Evolutionary conservation across 2,329 filamentous ascomycete species (phyloP).

Genomic region (Pseudodiploospora longispora): DNA sequence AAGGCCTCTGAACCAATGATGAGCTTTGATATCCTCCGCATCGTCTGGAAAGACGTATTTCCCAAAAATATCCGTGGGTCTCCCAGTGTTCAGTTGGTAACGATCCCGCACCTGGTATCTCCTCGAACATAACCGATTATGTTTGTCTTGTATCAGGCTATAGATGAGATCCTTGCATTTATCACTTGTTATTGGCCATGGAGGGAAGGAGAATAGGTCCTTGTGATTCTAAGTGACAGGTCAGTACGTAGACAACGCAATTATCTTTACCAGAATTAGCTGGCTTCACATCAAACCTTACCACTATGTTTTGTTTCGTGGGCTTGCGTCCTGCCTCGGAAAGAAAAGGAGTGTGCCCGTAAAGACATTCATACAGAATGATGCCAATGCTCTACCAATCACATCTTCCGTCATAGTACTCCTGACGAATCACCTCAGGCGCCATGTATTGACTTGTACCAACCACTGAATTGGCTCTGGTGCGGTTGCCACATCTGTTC

Average conservation of each 20-base stretch:
- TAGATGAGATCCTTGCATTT: conserved; percentile 72
- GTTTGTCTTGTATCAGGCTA: conserved; percentile 63
- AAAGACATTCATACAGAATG: conserved; percentile 90
- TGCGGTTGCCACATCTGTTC: conserved; percentile 59
- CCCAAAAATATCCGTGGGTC: conserved; percentile 18
- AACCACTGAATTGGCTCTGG: conserved; percentile 75
- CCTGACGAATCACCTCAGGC: conserved; percentile 74
- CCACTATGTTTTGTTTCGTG: conserved; percentile 80
- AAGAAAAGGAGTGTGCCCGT: conserved; percentile 84
- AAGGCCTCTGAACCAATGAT: conserved; percentile 76
- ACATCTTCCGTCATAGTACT: conserved; percentile 77
- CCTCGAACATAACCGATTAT: conserved; percentile 66
- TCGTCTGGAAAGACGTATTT: conserved; percentile 75
- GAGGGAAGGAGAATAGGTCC: conserved; percentile 62
- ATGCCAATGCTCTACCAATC: conserved; percentile 97
- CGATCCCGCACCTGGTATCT: conserved; percentile 63
- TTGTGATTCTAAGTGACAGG: conserved; percentile 55
- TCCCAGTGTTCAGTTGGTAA: conserved; percentile 13
- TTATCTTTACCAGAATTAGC: not conserved
- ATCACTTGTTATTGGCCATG: conserved; percentile 54
- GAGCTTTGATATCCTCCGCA: conserved; percentile 80
- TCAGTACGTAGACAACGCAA: conserved; percentile 6
- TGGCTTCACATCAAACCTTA: conserved; percentile 29
- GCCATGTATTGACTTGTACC: conserved; percentile 99
- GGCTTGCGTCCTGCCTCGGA: conserved; percentile 67